Evolutionary conservation across 257 asterid genomes (phyloP).

Genomic region (Perilla frutescens): DNA sequence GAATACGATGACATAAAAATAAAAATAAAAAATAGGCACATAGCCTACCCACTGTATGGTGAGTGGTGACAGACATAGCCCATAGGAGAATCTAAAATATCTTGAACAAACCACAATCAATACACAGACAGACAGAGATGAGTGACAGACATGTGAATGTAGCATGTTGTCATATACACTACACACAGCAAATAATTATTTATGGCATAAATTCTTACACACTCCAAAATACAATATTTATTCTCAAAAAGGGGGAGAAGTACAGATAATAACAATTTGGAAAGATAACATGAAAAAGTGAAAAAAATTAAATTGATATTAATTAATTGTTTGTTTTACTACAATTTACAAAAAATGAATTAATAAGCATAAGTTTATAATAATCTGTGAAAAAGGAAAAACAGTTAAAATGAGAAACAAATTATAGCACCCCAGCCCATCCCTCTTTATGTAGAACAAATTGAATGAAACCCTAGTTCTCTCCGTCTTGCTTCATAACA

Average conservation of each 20-base stretch:
- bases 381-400: not conserved
- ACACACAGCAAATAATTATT: not conserved
- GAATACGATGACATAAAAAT: too few relatives aligned
- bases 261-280: too few relatives aligned
- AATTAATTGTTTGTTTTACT: too few relatives aligned
- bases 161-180: not conserved
- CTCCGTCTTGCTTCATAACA: slow-evolving; percentile 35
- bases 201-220: not conserved
- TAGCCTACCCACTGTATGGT: not conserved
- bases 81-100: slow-evolving; percentile 11
- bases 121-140: not conserved
- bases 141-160: slow-evolving; percentile 27
- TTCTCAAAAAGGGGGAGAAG: too few relatives aligned
- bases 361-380: too few relatives aligned
- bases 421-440: slow-evolving; percentile 19
- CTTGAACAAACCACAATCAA: slow-evolving; percentile 1
- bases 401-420: slow-evolving; percentile 29
- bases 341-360: too few relatives aligned
- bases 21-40: too few relatives aligned
- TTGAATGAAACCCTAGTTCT: slow-evolving; percentile 50
- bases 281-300: too few relatives aligned
- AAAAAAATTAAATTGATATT: not conserved
- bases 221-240: too few relatives aligned
- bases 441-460: slow-evolving; percentile 26
- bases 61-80: not conserved